A percentile compares a stretch with the other conserved stretches of the same genome.
Evolutionary conservation across 2,329 filamentous ascomycete species (phyloP).

Genomic region (Apiospora marii): DNA sequence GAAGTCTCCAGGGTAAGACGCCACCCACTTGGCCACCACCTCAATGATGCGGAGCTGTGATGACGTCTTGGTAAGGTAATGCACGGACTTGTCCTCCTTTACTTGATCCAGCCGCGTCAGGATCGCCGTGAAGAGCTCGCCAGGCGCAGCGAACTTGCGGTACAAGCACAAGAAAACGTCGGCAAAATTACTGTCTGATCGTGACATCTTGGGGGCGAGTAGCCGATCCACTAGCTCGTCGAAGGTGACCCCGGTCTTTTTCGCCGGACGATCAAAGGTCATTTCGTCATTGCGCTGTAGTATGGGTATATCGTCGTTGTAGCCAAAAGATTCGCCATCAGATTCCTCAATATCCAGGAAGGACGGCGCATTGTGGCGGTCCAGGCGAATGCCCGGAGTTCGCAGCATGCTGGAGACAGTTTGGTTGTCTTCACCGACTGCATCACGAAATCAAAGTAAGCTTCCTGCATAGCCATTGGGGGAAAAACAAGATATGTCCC

Average conservation of each 20-base stretch:
- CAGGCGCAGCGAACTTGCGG: conserved; percentile 88
- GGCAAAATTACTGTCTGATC: conserved; percentile 87
- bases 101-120: conserved; percentile 79
- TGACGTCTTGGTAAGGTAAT: conserved; percentile 79
- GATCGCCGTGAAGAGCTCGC: conserved; percentile 79
- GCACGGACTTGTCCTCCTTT: conserved; percentile 70
- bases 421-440: conserved; percentile 55
- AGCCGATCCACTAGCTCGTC: conserved; percentile 88
- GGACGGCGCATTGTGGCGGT: conserved; percentile 55
- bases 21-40: conserved; percentile 88
- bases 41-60: conserved; percentile 85
- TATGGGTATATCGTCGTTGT: conserved; percentile 73
- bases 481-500: conserved; percentile 52
- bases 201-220: conserved; percentile 80
- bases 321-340: conserved; percentile 69
- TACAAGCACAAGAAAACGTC: conserved; percentile 93
- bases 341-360: conserved; percentile 76
- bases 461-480: conserved; percentile 53
- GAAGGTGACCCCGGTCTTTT: conserved; percentile 62
- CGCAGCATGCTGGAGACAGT: conserved; percentile 59
- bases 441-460: conserved; percentile 46
- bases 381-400: conserved; percentile 60
- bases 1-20: conserved; percentile 91
- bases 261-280: conserved; percentile 61
- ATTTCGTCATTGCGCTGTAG: conserved; percentile 72